Percentiles rank a stretch among this genome's conserved stretches.
Conservation (phyloP, 2,329 filamentous ascomycete genomes). For the Metarhizium rileyi region DNA sequence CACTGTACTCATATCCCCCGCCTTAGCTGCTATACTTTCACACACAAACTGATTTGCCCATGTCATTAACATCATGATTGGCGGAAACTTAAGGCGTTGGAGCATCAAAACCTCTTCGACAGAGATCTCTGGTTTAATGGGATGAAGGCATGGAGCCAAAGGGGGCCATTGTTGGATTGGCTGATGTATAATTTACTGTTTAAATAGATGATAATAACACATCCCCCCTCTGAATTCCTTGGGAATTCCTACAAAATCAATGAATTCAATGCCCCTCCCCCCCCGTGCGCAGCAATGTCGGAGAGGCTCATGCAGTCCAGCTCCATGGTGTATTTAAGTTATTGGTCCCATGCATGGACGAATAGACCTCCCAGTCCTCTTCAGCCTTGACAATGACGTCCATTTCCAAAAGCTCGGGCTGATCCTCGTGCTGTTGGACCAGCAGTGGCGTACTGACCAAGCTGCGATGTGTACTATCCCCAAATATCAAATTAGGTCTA, state of each 20-base stretch:
- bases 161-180: constrained; percentile 29
- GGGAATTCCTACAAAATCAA: background rate
- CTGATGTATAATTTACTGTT: constrained; percentile 21
- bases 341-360: constrained; percentile 9
- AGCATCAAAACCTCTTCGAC: constrained; percentile 38
- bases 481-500: background rate
- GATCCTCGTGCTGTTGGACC: background rate
- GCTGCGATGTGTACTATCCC: background rate
- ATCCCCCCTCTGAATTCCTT: constrained; percentile 40
- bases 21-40: constrained; percentile 24
- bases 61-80: constrained; percentile 37
- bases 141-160: constrained; percentile 32
- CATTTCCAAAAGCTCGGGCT: background rate
- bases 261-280: background rate
- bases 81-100: constrained; percentile 38
- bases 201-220: constrained; percentile 42
- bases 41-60: constrained; percentile 29
- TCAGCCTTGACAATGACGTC: background rate
- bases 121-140: constrained; percentile 34
- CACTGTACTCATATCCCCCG: constrained; percentile 42
- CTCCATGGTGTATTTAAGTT: constrained; percentile 12
- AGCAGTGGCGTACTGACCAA: background rate
- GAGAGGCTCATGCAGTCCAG: constrained; percentile 9
- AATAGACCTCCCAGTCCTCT: background rate
- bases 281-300: background rate